Base-by-base conservation (phyloP, 2,329 filamentous ascomycete genomes). In the Verticillium albo-atrum region DNA sequence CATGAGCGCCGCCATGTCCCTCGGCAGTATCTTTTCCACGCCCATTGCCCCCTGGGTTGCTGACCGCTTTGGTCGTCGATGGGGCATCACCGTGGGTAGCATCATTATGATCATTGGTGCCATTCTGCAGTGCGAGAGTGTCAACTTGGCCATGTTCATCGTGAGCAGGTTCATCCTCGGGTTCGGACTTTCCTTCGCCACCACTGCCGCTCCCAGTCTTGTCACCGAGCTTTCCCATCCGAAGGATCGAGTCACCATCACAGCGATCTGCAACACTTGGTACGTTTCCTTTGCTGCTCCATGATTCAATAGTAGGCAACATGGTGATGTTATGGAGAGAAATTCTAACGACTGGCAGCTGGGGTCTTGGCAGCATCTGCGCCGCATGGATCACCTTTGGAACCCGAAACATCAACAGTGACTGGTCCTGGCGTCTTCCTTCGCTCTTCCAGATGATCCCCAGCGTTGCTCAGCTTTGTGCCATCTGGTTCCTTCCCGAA, bases 181-280 rank as follows among this genome's bases (percentile, higher is more conserved):
- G 2, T 80, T 83, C 32, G 82, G 83, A 3, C 75, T 83, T 25
- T 75, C 78, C 0, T 82, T 82, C 62, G 77, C 76, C 35, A 83
- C 81, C 52, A 79, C 82, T 34, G 77, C 78, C 0, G 79, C 78
- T 0, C 81, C 82, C 1, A 74, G 77, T 4, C 67, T 84, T 61
- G 76, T 84, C 5, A 79, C 77, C 63, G 82, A 84, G 58, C 69
- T 84, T 10, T 78, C 75, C 1, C 78, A 83, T 63, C 82, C 81
- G 0, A 82, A 81, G 63, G 80, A 84, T 63, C 77, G 82, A 52
- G 74, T 80, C 0, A 77, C 79, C 3, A 66, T 84, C 34, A 83
- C 80, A 0, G 79, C 80, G 1, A 74, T 84, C 4, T 84, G 82
- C 71, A 84, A 84, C 57, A 79, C 69, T 4, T 61, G 59, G 59